Percentiles rank a stretch among this genome's conserved stretches.
Conservation (phyloP, 345 rosid species). For the Atalantia buxifolia region DNA sequence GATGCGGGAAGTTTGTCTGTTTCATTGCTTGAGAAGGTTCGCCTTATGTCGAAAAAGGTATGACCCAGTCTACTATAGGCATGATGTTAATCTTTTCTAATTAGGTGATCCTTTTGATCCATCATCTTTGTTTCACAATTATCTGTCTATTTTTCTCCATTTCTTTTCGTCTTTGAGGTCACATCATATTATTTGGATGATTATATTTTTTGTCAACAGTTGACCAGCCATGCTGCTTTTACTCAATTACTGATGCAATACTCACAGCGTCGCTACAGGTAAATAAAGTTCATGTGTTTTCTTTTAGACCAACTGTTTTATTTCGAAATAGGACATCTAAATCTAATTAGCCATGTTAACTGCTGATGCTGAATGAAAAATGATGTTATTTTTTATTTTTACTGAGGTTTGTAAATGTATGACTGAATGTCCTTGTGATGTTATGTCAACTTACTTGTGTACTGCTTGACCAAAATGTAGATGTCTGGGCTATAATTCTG, state of each 20-base stretch:
- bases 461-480: background rate
- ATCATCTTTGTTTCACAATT: background rate
- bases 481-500: background rate
- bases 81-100: background rate
- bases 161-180: constrained; percentile 8
- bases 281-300: constrained; percentile 28
- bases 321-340: background rate
- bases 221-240: constrained; percentile 71
- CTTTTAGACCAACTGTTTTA: background rate
- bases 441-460: background rate
- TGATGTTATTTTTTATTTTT: background rate
- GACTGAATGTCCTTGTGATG: background rate
- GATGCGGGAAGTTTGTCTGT: constrained; percentile 63
- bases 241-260: constrained; percentile 68
- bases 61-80: constrained; percentile 14
- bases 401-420: background rate
- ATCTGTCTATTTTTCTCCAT: background rate
- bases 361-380: background rate
- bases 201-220: constrained; percentile 45
- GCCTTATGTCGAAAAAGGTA: constrained; percentile 45
- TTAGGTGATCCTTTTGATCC: background rate
- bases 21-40: constrained; percentile 61
- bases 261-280: constrained; percentile 75
- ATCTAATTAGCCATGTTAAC: background rate
- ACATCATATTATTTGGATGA: constrained; percentile 12